Evolutionary conservation across 768 basidiomycete genomes (phyloP).

Genomic region (Serpula lacrymans): DNA sequence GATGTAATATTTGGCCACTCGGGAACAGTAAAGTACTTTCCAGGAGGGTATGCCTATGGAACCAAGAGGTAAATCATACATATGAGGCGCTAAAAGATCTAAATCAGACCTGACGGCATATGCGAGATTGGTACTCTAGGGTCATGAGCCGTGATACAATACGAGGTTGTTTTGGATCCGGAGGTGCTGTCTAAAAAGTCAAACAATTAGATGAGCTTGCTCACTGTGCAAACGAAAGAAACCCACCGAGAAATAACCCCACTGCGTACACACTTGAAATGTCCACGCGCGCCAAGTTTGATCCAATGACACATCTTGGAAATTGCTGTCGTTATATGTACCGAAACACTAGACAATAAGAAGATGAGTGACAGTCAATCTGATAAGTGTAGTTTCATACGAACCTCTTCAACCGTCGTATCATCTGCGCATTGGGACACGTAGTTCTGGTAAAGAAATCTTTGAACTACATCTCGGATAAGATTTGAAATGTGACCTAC

Average conservation of each 20-base stretch:
- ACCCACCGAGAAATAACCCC: slow-evolving; percentile 88
- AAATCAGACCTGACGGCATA: slow-evolving; percentile 61
- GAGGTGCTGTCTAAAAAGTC: slow-evolving; percentile 61
- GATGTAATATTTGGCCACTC: slow-evolving; percentile 71
- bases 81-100: background rate
- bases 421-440: slow-evolving; percentile 58
- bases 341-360: slow-evolving; percentile 71
- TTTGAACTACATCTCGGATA: background rate
- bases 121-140: slow-evolving; percentile 65
- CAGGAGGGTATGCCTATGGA: slow-evolving; percentile 69
- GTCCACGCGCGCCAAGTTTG: slow-evolving; percentile 85
- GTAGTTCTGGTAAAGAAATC: slow-evolving; percentile 36
- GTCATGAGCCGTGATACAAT: slow-evolving; percentile 80
- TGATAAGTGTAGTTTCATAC: slow-evolving; percentile 7
- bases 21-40: slow-evolving; percentile 72
- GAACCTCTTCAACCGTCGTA: slow-evolving; percentile 47
- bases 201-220: background rate
- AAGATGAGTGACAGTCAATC: background rate
- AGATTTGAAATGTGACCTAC: slow-evolving; percentile 29
- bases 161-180: slow-evolving; percentile 61
- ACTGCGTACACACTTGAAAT: slow-evolving; percentile 92
- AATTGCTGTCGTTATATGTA: slow-evolving; percentile 68
- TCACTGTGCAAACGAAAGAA: background rate
- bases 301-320: slow-evolving; percentile 54
- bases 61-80: background rate